Percentiles rank a stretch among this genome's conserved stretches.
Conservation (phyloP, 306 rosid species). For the Lithocarpus polystachyus region DNA sequence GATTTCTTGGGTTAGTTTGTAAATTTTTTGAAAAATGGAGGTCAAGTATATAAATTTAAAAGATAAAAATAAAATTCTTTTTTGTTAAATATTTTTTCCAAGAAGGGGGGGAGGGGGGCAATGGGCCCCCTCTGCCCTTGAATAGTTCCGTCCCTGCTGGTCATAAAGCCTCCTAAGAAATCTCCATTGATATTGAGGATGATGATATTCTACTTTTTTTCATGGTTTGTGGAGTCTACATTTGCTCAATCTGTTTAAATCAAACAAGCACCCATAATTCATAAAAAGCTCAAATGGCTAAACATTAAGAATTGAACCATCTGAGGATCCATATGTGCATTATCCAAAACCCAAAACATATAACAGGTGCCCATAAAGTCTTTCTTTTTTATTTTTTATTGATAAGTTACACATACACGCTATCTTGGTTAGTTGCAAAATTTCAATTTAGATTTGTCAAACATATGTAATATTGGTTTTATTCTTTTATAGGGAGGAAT, state of each 20-base stretch:
- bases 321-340: constrained; percentile 32
- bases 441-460: background rate
- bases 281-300: constrained; percentile 16
- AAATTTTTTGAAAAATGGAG: no score
- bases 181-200: constrained; percentile 25
- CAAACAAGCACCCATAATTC: constrained; percentile 10
- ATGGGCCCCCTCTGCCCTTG: no score
- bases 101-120: no score
- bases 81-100: no score
- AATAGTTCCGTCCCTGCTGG: no score
- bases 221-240: constrained; percentile 33
- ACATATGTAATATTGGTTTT: background rate
- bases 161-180: no score
- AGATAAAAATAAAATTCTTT: no score
- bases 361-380: constrained; percentile 20
- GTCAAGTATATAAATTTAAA: no score
- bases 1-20: no score
- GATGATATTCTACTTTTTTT: background rate
- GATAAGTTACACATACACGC: no score
- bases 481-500: constrained; percentile 55
- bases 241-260: constrained; percentile 32
- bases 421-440: no score
- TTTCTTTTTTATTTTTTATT: no score
- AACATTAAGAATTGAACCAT: background rate
- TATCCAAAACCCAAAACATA: constrained; percentile 55